Evolutionary conservation across 768 basidiomycete species (phyloP).

Genomic region (Tulasnella sp.): DNA sequence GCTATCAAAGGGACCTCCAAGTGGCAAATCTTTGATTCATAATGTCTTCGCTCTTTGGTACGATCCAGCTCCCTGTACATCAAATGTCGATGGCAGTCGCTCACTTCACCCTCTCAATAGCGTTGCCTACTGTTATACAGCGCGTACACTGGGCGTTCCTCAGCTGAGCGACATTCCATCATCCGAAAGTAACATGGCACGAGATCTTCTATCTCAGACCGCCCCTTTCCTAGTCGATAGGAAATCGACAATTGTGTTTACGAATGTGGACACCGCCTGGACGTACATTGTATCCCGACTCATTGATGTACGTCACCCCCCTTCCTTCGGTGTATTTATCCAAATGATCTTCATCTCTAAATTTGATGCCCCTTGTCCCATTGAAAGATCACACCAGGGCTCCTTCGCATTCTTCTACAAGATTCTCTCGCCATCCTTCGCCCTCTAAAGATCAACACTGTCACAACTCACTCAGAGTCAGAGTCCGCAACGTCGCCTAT

Average conservation of each 20-base stretch:
- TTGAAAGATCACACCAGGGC: conserved; percentile 28
- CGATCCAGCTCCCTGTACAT: conserved; percentile 25
- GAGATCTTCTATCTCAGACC: conserved; percentile 38
- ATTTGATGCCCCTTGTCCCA: background rate
- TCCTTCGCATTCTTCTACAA: conserved; percentile 36
- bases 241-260: conserved; percentile 44
- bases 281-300: conserved; percentile 56
- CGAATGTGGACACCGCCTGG: conserved; percentile 41
- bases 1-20: conserved; percentile 23
- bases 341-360: background rate
- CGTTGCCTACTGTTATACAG: conserved; percentile 56
- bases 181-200: conserved; percentile 40
- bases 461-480: conserved; percentile 17
- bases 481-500: conserved; percentile 11
- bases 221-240: conserved; percentile 57
- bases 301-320: conserved; percentile 22
- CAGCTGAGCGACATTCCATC: conserved; percentile 39
- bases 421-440: conserved; percentile 47
- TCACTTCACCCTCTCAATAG: conserved; percentile 31
- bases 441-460: conserved; percentile 31
- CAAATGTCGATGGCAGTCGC: background rate
- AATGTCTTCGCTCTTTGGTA: conserved; percentile 63
- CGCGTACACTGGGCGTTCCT: conserved; percentile 50
- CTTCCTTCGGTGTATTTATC: background rate
- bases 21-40: conserved; percentile 40